Conservation (phyloP, 805 yeast genomes). For the Metschnikowia matae region DNA sequence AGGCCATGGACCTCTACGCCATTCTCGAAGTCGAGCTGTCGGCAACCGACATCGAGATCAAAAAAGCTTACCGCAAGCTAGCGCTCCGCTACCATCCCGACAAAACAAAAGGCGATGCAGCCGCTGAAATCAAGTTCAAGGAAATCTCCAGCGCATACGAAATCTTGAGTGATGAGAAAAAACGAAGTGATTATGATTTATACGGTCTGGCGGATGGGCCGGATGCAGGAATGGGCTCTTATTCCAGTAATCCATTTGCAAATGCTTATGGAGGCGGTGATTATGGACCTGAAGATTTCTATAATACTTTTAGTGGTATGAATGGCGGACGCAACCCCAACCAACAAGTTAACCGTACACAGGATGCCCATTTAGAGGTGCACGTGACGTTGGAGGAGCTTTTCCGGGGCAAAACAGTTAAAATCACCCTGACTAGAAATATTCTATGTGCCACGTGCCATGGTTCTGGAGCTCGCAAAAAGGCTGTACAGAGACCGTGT, state of each 20-base stretch:
- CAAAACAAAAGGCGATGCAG: slow-evolving; percentile 65
- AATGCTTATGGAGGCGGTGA: slow-evolving; percentile 37
- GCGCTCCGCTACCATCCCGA: slow-evolving; percentile 89
- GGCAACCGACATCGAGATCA: slow-evolving; percentile 71
- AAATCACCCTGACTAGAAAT: slow-evolving; percentile 67
- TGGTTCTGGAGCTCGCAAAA: slow-evolving; percentile 70
- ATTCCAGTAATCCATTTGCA: slow-evolving; percentile 37
- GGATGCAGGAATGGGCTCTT: slow-evolving; percentile 12
- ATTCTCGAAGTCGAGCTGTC: slow-evolving; percentile 62
- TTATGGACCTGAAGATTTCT: slow-evolving; percentile 71
- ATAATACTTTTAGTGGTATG: slow-evolving; percentile 57
- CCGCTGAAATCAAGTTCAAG: slow-evolving; percentile 76
- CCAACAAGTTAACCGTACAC: slow-evolving; percentile 40
- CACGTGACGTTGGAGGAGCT: slow-evolving; percentile 68
- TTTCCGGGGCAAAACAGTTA: slow-evolving; percentile 76
- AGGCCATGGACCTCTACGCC: slow-evolving; percentile 45
- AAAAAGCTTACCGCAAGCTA: slow-evolving; percentile 76
- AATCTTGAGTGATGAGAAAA: slow-evolving; percentile 64
- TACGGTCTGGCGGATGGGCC: slow-evolving; percentile 43
- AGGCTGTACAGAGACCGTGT: slow-evolving; percentile 57
- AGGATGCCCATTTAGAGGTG: slow-evolving; percentile 64
- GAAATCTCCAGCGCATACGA: slow-evolving; percentile 86
- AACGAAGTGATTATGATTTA: slow-evolving; percentile 54
- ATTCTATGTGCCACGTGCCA: slow-evolving; percentile 67
- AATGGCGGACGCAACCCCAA: slow-evolving; percentile 20